phyloP scores from a whole-genome alignment of 2,329 filamentous ascomycete genomes.

The Aspergillus luchuensis region DNA sequence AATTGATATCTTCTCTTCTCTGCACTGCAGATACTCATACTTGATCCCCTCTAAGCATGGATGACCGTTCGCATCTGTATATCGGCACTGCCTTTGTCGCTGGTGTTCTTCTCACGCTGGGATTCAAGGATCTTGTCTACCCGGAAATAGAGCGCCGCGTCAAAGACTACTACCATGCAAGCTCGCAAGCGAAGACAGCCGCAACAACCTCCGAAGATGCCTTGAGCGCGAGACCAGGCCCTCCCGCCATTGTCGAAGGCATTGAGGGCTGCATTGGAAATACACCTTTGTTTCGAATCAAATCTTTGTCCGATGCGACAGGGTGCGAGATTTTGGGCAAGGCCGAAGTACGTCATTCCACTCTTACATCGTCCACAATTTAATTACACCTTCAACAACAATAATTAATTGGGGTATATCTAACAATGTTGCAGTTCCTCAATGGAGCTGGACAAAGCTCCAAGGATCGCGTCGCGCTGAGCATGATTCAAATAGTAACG shows the following conservation, averaged over 20 bases:
- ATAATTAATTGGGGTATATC: neutral
- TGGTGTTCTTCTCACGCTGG: constrained; percentile 73
- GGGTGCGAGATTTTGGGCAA: constrained; percentile 90
- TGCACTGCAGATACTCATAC: neutral
- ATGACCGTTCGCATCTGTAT: constrained; percentile 51
- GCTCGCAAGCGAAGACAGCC: constrained; percentile 30
- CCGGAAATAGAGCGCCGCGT: constrained; percentile 70
- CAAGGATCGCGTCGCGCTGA: constrained; percentile 91
- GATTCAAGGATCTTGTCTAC: constrained; percentile 77
- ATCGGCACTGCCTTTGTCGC: constrained; percentile 73
- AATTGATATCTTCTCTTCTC: neutral
- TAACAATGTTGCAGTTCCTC: constrained; percentile 62
- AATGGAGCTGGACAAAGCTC: constrained; percentile 93
- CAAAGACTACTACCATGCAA: constrained; percentile 41
- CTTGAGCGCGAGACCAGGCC: constrained; percentile 32
- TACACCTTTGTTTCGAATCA: constrained; percentile 85
- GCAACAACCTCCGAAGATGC: constrained; percentile 16
- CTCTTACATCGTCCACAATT: neutral
- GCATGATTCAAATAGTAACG: constrained; percentile 71
- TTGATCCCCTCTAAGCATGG: constrained; percentile 28
- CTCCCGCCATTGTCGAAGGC: constrained; percentile 65
- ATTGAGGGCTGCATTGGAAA: constrained; percentile 92
- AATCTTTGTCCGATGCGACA: constrained; percentile 80
- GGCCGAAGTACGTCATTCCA: constrained; percentile 64
- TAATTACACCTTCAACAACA: too few relatives aligned